Conservation (phyloP, 2,329 filamentous ascomycete species). For the Geosmithia putterillii region DNA sequence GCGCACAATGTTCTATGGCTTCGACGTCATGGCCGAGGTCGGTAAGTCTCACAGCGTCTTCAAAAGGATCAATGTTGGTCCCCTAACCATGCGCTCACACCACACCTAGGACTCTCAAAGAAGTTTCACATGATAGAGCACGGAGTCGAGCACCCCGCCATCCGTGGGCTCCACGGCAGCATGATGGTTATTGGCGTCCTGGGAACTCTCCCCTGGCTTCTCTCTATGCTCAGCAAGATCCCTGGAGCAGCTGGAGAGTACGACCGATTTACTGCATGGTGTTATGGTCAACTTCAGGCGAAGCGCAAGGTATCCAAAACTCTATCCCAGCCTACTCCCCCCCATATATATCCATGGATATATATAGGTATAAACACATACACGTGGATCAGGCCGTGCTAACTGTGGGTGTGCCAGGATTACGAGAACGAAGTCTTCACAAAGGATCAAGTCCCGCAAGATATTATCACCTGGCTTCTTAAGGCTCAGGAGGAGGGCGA, state of each 20-base stretch:
- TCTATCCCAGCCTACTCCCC: background rate
- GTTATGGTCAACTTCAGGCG: conserved; percentile 1
- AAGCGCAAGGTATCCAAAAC: background rate
- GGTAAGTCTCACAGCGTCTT: background rate
- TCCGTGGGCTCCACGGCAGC: conserved; percentile 6
- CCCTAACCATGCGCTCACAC: background rate
- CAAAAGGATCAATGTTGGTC: background rate
- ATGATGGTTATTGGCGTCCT: conserved; percentile 8
- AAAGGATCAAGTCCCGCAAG: conserved; percentile 1
- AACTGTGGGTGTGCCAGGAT: no score
- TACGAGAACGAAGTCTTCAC: background rate
- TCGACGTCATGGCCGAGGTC: conserved; percentile 26
- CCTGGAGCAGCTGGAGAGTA: conserved; percentile 1
- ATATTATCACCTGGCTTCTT: conserved; percentile 2
- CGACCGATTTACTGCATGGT: conserved; percentile 1
- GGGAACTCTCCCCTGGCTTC: conserved; percentile 1
- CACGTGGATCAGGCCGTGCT: no score
- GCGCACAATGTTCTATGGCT: conserved; percentile 22
- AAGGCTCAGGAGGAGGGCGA: conserved; percentile 2
- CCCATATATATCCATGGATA: background rate
- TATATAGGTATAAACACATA: no score
- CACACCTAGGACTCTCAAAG: conserved; percentile 19
- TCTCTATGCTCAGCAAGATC: conserved; percentile 2
- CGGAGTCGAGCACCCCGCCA: conserved; percentile 10
- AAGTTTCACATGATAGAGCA: conserved; percentile 20